These are phyloP conservation scores for Draba incana DNA, from an alignment of 345 rosid genomes.

Conservation along the genomic window DNA sequence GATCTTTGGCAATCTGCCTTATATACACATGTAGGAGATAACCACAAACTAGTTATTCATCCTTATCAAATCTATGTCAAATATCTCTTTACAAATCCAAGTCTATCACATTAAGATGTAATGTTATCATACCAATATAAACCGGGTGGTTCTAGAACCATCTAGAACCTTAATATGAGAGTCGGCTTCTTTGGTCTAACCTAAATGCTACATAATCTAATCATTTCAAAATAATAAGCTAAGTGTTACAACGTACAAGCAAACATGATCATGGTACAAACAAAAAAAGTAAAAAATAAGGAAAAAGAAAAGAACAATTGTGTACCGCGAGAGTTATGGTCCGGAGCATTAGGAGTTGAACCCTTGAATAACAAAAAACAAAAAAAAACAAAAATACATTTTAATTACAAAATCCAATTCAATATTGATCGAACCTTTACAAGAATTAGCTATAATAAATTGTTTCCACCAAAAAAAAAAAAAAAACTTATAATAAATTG, in stretches of 20 bases:
- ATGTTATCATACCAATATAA: too few relatives aligned
- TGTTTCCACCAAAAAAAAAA: not conserved
- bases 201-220: slow-evolving; percentile 2
- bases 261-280: not conserved
- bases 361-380: slow-evolving; percentile 30
- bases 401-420: slow-evolving; percentile 18
- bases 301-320: not conserved
- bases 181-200: not conserved
- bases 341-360: slow-evolving; percentile 15
- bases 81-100: too few relatives aligned
- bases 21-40: too few relatives aligned
- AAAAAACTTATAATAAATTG: not conserved
- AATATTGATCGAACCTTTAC: slow-evolving; percentile 4
- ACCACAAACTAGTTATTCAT: too few relatives aligned
- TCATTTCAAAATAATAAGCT: not conserved
- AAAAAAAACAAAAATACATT: slow-evolving; percentile 2
- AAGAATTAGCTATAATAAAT: not conserved
- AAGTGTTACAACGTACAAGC: not conserved
- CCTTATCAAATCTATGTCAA: too few relatives aligned
- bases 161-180: too few relatives aligned
- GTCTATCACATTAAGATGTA: too few relatives aligned
- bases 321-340: slow-evolving; percentile 28
- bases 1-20: too few relatives aligned
- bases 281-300: not conserved
- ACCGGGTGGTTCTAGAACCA: too few relatives aligned